Evolutionary conservation across 257 asterid species (phyloP).

Genomic region (Jasminum sambac): DNA sequence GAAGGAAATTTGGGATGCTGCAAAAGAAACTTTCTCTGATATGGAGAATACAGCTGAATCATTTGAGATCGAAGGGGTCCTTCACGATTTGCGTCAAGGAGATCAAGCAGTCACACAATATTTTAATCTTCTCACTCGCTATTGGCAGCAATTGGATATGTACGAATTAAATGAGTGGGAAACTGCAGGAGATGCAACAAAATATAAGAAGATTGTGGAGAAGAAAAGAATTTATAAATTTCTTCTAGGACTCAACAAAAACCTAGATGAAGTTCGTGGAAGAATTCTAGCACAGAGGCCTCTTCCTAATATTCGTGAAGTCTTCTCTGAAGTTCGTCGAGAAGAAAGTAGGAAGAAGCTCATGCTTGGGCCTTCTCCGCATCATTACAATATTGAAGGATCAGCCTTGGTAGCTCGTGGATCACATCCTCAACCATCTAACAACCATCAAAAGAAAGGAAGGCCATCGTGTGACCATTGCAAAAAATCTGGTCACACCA

Average conservation of each 20-base stretch:
- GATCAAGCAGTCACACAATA: no score
- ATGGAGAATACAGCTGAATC: neutral
- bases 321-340: neutral
- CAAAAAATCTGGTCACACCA: neutral
- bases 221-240: no score
- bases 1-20: neutral
- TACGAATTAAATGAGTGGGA: no score
- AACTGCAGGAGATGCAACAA: no score
- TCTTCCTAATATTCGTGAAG: neutral
- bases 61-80: no score
- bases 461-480: conserved; percentile 2
- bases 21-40: neutral
- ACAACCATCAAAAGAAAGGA: neutral
- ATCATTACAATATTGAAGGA: neutral
- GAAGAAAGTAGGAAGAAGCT: neutral
- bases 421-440: neutral
- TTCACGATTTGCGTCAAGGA: no score
- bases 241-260: no score
- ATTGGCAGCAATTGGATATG: no score
- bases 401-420: neutral
- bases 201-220: no score
- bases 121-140: no score
- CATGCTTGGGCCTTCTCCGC: neutral
- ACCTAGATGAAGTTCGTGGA: no score
- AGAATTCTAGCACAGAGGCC: neutral